Conservation (phyloP, 495 filamentous ascomycete genomes). For the Annulohypoxylon moriforme region DNA sequence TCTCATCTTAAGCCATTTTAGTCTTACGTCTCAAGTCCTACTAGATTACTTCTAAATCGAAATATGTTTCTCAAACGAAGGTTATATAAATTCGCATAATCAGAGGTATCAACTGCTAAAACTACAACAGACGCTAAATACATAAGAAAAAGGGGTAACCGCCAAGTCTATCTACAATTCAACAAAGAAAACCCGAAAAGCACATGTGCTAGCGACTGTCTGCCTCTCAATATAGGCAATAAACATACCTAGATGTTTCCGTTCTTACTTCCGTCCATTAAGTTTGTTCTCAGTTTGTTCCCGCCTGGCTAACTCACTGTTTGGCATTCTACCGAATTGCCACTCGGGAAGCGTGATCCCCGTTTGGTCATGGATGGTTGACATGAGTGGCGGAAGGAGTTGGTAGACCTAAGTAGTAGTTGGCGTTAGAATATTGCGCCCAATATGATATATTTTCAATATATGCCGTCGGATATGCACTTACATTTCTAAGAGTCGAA, state of each 20-base stretch:
- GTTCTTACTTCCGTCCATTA: conserved; percentile 24
- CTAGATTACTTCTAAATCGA: not conserved
- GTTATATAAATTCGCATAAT: not conserved
- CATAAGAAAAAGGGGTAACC: not conserved
- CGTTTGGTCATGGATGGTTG: conserved; percentile 85
- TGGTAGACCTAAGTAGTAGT: conserved; percentile 69
- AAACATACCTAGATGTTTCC: not conserved
- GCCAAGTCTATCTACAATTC: not conserved
- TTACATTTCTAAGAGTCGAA: conserved; percentile 57
- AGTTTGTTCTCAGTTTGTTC: conserved; percentile 11
- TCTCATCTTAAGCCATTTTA: too few species aligned
- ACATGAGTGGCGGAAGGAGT: conserved; percentile 79
- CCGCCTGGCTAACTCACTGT: conserved; percentile 30
- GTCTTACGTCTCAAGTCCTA: too few species aligned
- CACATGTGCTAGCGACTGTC: not conserved
- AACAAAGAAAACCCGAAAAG: conserved; percentile 20
- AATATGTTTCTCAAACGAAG: not conserved
- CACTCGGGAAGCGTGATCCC: conserved; percentile 79
- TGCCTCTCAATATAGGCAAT: not conserved
- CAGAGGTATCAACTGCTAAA: conserved; percentile 12
- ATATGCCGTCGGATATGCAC: not conserved
- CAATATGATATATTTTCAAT: not conserved
- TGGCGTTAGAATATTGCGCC: conserved; percentile 41
- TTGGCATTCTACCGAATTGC: conserved; percentile 65
- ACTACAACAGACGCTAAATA: not conserved